Evolutionary conservation across 305 asterid species (phyloP).

Genomic region (Ajuga reptans): DNA sequence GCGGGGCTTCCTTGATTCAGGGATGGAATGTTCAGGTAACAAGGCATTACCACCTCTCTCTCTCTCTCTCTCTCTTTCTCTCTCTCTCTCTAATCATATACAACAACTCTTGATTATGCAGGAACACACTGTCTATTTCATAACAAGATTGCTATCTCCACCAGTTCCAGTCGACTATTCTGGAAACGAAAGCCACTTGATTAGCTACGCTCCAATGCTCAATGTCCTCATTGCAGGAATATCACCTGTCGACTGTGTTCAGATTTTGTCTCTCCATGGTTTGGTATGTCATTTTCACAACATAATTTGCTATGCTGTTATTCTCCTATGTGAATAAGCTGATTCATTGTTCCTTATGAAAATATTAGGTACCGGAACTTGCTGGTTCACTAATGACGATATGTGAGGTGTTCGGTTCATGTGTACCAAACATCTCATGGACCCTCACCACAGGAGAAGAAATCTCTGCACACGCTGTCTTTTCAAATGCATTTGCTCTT

Average conservation of each 20-base stretch:
- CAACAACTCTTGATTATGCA: slow-evolving; percentile 33
- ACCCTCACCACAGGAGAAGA: slow-evolving; percentile 67
- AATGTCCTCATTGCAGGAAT: slow-evolving; percentile 86
- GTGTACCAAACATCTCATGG: slow-evolving; percentile 66
- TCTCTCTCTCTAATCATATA: slow-evolving; percentile 18
- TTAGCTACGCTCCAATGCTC: slow-evolving; percentile 76
- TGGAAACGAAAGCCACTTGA: slow-evolving; percentile 71
- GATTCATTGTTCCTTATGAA: not conserved
- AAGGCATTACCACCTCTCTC: not conserved
- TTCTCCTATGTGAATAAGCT: not conserved
- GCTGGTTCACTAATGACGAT: slow-evolving; percentile 86
- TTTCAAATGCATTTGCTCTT: slow-evolving; percentile 93
- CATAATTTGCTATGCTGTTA: not conserved
- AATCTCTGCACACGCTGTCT: slow-evolving; percentile 73
- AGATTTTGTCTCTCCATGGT: slow-evolving; percentile 93
- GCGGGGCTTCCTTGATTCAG: slow-evolving; percentile 69
- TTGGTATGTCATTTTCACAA: slow-evolving; percentile 46
- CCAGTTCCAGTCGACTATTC: slow-evolving; percentile 56
- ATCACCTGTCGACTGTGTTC: slow-evolving; percentile 87
- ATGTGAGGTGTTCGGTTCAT: slow-evolving; percentile 90
- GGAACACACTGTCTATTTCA: slow-evolving; percentile 80
- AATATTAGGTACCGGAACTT: slow-evolving; percentile 78
- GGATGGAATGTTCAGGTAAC: slow-evolving; percentile 93
- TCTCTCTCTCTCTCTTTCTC: not conserved
- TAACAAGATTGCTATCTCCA: slow-evolving; percentile 84